A percentile compares a stretch with the other conserved stretches of the same genome.
These are phyloP conservation scores for Noccaea bulbosa DNA, from an alignment of 345 rosid genomes.

Conservation along the genomic window DNA sequence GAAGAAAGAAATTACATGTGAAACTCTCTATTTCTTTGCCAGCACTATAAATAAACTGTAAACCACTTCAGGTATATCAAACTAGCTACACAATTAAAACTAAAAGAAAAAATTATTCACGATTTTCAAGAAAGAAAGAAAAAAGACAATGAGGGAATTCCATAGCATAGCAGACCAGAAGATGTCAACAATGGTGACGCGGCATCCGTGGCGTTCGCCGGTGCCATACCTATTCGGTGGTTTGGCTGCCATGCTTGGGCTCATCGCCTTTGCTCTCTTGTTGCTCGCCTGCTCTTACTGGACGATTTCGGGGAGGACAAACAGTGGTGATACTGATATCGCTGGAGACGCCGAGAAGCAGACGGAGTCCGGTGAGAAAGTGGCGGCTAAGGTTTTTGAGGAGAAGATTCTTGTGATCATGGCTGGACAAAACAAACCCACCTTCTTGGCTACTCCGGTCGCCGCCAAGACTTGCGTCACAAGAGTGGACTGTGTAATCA, in stretches of 20 bases:
- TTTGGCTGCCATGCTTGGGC: constrained; percentile 74
- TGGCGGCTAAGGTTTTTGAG: constrained; percentile 43
- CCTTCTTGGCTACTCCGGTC: constrained; percentile 75
- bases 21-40: constrained; percentile 11
- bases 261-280: constrained; percentile 74
- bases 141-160: constrained; percentile 36
- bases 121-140: neutral
- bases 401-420: constrained; percentile 75
- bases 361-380: constrained; percentile 41
- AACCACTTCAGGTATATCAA: constrained; percentile 31
- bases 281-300: constrained; percentile 81
- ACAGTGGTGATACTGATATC: constrained; percentile 37
- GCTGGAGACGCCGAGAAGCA: constrained; percentile 45
- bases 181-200: constrained; percentile 34
- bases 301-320: constrained; percentile 50
- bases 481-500: neutral
- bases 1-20: constrained; percentile 12
- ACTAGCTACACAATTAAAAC: neutral
- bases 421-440: constrained; percentile 74
- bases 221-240: constrained; percentile 83
- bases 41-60: constrained; percentile 34
- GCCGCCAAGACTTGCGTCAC: constrained; percentile 28
- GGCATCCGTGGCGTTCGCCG: constrained; percentile 72
- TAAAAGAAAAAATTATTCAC: neutral
- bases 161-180: constrained; percentile 26